Evolutionary conservation across 163 green algal species (phyloP), one percentile per base, ranked within the genome.

Genomic region (Coccomyxa subellipsoidea): DNA sequence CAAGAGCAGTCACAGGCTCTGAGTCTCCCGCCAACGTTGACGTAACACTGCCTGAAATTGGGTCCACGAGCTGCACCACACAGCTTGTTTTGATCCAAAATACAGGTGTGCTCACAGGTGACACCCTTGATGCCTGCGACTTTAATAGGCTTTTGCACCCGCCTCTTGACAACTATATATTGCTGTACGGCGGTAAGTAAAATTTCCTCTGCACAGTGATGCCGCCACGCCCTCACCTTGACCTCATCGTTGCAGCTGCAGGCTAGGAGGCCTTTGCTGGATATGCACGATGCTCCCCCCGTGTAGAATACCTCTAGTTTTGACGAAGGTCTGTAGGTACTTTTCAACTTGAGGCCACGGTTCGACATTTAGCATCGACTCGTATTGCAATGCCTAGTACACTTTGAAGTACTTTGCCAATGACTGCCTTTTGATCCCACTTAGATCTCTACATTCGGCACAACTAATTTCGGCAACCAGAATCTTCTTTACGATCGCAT

Each of bases 271-370:
- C 92, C 91, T 87, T 95, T 90, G 1, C 72, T 69, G 0, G 89
- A 94, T 0, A 96, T 54, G 1, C 81, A 75, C 8, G 93, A 87
- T 0, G 87, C 75, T 10, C 95, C 95, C 38, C 94, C 94, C 4
- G 95, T 97, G 82, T 96, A 98, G 69, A 98, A 98, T 0, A 94
- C 92, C 79, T 98, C 91, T 0, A 98, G 82, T 70, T 91, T 94
- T 1, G 66, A 69, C 8, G 54, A 78, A 2, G 90, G 83, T 29
- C 86, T 70, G 76, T 96, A 97, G 10, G 34, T 37, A 15, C 15
- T 36, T 37, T 80, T 80, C 37, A 6, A 12, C 36, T 66, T 38
- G 10, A 79, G 35, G 2, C 25, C n/a, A 32, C 25, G 25, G 21
- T 34, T 36, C 72, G 37, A 34, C 72, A 79, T 79, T 36, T 9